Conservation (phyloP, 306 rosid genomes). For the Cucumis sativus region DNA sequence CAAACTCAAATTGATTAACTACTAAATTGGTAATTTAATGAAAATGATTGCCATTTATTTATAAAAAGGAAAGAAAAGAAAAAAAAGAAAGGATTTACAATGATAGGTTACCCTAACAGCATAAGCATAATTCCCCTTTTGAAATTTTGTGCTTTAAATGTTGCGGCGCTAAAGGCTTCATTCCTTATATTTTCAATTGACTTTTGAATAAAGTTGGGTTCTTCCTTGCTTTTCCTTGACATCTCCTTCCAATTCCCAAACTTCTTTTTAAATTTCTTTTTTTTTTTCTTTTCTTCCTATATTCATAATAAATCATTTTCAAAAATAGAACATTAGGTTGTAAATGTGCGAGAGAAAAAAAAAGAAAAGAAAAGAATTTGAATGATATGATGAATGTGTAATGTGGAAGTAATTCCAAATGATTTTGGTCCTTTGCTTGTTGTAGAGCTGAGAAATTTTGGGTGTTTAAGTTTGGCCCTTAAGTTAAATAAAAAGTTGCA, state of each 20-base stretch:
- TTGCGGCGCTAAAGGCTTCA: constrained; percentile 1
- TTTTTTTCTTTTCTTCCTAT: neutral
- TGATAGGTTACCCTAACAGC: neutral
- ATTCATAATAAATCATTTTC: neutral
- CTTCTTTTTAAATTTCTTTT: neutral
- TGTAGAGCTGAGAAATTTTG: neutral
- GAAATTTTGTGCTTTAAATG: neutral
- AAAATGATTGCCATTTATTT: too few species aligned
- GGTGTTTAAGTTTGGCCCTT: neutral
- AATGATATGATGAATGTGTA: neutral
- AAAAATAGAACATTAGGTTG: neutral
- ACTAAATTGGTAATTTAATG: too few species aligned
- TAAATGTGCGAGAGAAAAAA: neutral
- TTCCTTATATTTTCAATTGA: neutral
- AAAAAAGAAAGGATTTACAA: neutral
- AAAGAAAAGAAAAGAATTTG: too few species aligned
- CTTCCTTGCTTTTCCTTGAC: neutral
- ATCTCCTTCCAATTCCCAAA: neutral
- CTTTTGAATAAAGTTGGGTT: neutral
- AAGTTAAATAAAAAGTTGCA: neutral
- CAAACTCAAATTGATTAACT: too few species aligned
- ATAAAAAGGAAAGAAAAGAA: neutral
- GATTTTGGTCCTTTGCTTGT: constrained; percentile 1
- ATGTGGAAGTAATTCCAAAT: constrained; percentile 7
- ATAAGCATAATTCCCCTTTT: neutral